phyloP scores from a whole-genome alignment of 768 basidiomycete species.

The Tylopilus sp. region DNA sequence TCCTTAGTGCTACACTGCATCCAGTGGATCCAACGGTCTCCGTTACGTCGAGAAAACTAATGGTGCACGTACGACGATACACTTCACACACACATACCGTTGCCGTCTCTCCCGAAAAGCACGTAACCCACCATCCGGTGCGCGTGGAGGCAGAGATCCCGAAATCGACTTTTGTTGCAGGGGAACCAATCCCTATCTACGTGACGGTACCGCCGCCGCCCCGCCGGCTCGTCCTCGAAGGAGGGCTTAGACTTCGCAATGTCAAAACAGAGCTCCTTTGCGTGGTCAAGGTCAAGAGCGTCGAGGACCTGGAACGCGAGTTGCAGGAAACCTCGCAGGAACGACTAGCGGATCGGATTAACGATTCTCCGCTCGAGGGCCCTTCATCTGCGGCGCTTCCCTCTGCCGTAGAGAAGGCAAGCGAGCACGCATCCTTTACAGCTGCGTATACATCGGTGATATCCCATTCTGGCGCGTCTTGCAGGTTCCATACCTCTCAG shows the following conservation, averaged over 20 bases:
- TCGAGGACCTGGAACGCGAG: slow-evolving; percentile 35
- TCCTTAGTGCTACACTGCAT: slow-evolving; percentile 64
- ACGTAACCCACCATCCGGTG: slow-evolving; percentile 58
- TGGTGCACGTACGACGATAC: slow-evolving; percentile 73
- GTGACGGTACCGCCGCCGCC: slow-evolving; percentile 76
- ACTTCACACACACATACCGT: slow-evolving; percentile 58
- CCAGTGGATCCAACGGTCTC: slow-evolving; percentile 39
- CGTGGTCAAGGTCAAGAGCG: slow-evolving; percentile 51
- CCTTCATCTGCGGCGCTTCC: slow-evolving; percentile 28
- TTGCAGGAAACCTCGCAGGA: slow-evolving; percentile 28
- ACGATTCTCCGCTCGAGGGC: slow-evolving; percentile 26
- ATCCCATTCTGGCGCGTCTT: slow-evolving; percentile 86
- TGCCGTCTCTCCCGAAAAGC: slow-evolving; percentile 57
- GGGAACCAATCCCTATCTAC: slow-evolving; percentile 77
- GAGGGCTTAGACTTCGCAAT: slow-evolving; percentile 74
- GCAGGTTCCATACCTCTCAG: slow-evolving; percentile 78
- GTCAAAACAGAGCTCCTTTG: slow-evolving; percentile 77
- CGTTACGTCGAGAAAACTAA: slow-evolving; percentile 51
- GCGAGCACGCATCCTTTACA: slow-evolving; percentile 35
- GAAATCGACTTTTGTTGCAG: slow-evolving; percentile 63
- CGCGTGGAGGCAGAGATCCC: slow-evolving; percentile 69
- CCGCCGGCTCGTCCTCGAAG: slow-evolving; percentile 61
- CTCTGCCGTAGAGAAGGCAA: slow-evolving; percentile 27
- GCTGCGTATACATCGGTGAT: slow-evolving; percentile 54
- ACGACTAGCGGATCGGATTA: slow-evolving; percentile 10